Base-by-base conservation (phyloP, 805 yeast species). In the Candida quercuum region DNA sequence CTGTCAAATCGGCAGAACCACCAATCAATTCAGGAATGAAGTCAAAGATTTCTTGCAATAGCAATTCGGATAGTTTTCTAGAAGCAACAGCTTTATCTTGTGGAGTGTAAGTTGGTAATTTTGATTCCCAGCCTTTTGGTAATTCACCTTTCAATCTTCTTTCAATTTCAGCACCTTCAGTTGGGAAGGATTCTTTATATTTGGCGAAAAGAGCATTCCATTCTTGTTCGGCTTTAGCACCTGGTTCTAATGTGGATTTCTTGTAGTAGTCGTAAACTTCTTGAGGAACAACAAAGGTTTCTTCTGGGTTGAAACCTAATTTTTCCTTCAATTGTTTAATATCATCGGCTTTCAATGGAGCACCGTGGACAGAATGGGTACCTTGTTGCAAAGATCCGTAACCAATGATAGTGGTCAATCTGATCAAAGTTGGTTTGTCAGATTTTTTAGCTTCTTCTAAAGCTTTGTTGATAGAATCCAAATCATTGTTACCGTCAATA, bases 1-100 rank as follows among this genome's bases (percentile, higher is more conserved):
- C 94, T 41, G 98, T 91, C 70, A 91, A 78, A 69, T 91, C 99
- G 42, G 99, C 99, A 50, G 98, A 89, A 59, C 99, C 99, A 70
- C 97, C 97, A 59, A 91, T 69, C 47, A 91, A 69, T 73, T 88
- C 96, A 39, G 98, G 98, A 37, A 91, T 49, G 32, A 52, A 75
- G 20, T 72, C 73, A 54, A 73, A 71, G 53, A 91, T 64, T 47
- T 69, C 65, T 51, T 74, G 70, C 56, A 91, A 69, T 28, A 81
- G 86, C 51, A 71, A 72, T 74, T 91, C 97, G 37, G 95, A 84
- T 57, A 88, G 72, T 75, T 91, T 91, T 77, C 99, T 85, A 44
- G 97, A 77, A 46, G 99, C 99, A 51, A 88, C 72, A 35, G 96
- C 81, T 52, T 72, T 66, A 69, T 91, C 99, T 24, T 60, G 53